A percentile compares a stretch with the other conserved stretches of the same genome.
phyloP scores from a whole-genome alignment of 495 filamentous ascomycete genomes.

The Aspergillus conjunctus region DNA sequence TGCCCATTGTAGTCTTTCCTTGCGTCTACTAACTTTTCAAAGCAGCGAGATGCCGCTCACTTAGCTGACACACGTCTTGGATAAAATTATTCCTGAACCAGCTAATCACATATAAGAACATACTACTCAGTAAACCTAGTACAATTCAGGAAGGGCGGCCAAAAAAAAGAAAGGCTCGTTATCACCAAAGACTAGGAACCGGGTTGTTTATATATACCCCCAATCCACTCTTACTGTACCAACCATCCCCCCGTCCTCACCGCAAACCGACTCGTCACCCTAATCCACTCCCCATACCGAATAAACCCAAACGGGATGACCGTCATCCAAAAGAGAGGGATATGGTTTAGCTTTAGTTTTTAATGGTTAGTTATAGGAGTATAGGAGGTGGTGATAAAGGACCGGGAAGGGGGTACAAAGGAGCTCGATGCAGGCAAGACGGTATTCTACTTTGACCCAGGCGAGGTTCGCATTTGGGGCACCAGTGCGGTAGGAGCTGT shows the following conservation, averaged over 20 bases:
- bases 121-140: no score
- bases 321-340: conserved; percentile 56
- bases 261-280: conserved; percentile 28
- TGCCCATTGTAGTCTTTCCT: no score
- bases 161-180: no score
- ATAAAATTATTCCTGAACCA: no score
- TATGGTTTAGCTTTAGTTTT: conserved; percentile 22
- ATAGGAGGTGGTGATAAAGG: background rate
- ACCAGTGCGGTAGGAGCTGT: conserved; percentile 30
- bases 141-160: no score
- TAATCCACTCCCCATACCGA: conserved; percentile 34
- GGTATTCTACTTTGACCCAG: conserved; percentile 49
- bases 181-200: no score
- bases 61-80: no score
- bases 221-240: no score
- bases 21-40: no score
- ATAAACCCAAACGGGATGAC: conserved; percentile 47
- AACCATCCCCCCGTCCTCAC: background rate
- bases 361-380: conserved; percentile 21
- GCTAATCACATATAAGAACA: no score
- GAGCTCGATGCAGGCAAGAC: conserved; percentile 49
- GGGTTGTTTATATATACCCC: no score
- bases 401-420: background rate
- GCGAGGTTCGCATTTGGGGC: conserved; percentile 24
- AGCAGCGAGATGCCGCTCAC: no score